phyloP scores from a whole-genome alignment of 1,284 basidiomycete species.

The Neonothopanus nambi region DNA sequence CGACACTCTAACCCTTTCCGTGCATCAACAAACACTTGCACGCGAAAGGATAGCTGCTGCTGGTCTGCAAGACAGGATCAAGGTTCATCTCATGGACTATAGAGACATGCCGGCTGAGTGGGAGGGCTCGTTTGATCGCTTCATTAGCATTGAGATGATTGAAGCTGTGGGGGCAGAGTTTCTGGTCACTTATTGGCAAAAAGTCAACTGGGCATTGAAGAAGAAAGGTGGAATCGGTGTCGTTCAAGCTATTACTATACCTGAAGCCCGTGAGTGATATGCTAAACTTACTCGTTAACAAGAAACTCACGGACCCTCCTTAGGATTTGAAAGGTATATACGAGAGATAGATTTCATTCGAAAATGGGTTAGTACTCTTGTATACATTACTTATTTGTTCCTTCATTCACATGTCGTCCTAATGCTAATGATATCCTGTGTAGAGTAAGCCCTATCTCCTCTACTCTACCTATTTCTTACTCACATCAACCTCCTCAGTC shows the following conservation, averaged over 20 bases:
- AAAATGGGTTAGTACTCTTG: constrained; percentile 61
- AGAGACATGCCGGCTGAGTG: constrained; percentile 62
- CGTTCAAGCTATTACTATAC: constrained; percentile 80
- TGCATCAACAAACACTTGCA: constrained; percentile 69
- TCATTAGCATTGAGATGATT: constrained; percentile 81
- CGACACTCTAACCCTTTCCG: constrained; percentile 76
- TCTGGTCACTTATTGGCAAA: constrained; percentile 63
- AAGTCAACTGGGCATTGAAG: constrained; percentile 74
- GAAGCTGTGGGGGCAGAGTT: constrained; percentile 77
- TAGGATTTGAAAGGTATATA: constrained; percentile 59
- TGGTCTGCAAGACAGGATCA: constrained; percentile 55
- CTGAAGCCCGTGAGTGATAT: constrained; percentile 61
- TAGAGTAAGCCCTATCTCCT: constrained; percentile 2
- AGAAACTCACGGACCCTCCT: background rate
- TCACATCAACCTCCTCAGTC: constrained; percentile 38
- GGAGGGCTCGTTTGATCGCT: constrained; percentile 66
- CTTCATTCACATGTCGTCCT: background rate
- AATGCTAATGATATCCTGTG: background rate
- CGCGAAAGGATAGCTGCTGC: constrained; percentile 56
- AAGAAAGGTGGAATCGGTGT: constrained; percentile 62
- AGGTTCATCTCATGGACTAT: constrained; percentile 80
- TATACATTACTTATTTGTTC: background rate
- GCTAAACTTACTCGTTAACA: background rate
- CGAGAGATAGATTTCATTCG: constrained; percentile 74
- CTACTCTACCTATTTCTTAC: background rate